These are phyloP conservation scores for Aspergillus hancockii DNA, from an alignment of 495 filamentous ascomycete species.

Conservation along the genomic window DNA sequence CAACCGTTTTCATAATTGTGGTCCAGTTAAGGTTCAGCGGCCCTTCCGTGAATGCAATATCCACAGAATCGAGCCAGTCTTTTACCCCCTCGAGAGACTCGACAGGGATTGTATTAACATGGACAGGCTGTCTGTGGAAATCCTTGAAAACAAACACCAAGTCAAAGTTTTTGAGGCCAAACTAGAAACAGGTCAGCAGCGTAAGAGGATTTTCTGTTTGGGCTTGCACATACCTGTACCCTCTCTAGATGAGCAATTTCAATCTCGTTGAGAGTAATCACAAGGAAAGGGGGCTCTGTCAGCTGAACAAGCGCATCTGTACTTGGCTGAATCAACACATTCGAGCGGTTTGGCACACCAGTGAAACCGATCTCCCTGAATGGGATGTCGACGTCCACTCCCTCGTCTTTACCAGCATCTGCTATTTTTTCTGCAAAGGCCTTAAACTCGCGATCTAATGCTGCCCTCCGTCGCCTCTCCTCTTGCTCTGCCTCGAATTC, in stretches of 20 bases:
- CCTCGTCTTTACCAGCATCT: constrained; percentile 80
- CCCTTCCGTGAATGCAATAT: constrained; percentile 92
- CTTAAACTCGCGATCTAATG: constrained; percentile 93
- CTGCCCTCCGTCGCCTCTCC: constrained; percentile 85
- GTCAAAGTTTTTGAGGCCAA: constrained; percentile 99
- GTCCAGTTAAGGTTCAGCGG: constrained; percentile 98
- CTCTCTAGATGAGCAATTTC: constrained; percentile 96
- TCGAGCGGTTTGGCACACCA: constrained; percentile 92
- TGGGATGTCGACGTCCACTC: constrained; percentile 90
- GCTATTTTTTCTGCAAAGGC: constrained; percentile 96
- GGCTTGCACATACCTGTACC: constrained; percentile 63
- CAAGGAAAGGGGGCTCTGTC: constrained; percentile 95
- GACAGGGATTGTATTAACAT: constrained; percentile 98
- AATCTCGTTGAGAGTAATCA: constrained; percentile 91
- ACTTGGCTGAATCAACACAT: constrained; percentile 91
- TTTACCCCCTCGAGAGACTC: constrained; percentile 93
- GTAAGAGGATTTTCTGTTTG: neutral
- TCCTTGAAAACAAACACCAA: constrained; percentile 98
- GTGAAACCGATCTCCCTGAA: constrained; percentile 96
- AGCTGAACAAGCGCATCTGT: constrained; percentile 98
- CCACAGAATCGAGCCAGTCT: constrained; percentile 94
- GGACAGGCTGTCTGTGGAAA: constrained; percentile 79
- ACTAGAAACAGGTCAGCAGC: constrained; percentile 47
- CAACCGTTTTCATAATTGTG: constrained; percentile 99
- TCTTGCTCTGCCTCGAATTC: constrained; percentile 99